phyloP scores from a whole-genome alignment of 805 yeast species.

The Metschnikowia arizonensis region DNA sequence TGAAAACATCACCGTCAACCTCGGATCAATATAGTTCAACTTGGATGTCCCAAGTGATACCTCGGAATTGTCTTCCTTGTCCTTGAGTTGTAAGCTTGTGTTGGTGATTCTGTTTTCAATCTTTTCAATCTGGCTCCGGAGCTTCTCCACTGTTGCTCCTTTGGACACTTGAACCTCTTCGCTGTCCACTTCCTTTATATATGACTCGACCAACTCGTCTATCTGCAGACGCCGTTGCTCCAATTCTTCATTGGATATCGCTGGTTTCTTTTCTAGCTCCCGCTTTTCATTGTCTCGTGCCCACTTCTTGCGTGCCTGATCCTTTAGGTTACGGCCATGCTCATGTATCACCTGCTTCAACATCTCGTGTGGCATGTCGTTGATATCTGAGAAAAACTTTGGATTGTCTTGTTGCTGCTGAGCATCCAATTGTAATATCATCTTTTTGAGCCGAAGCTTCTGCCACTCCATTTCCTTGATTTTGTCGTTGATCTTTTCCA shows the following conservation, averaged over 20 bases:
- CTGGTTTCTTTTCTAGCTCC: conserved; percentile 51
- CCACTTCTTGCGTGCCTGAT: conserved; percentile 60
- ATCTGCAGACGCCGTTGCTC: conserved; percentile 55
- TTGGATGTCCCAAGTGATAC: conserved; percentile 92
- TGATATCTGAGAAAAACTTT: conserved; percentile 62
- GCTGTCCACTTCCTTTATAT: conserved; percentile 52
- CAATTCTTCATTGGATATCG: conserved; percentile 51
- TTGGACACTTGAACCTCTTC: conserved; percentile 55
- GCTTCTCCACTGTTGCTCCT: conserved; percentile 58
- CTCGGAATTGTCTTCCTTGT: conserved; percentile 89
- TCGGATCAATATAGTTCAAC: conserved; percentile 92
- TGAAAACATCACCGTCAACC: conserved; percentile 83
- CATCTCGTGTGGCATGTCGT: conserved; percentile 63
- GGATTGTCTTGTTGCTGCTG: conserved; percentile 47
- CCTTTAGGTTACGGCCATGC: conserved; percentile 63
- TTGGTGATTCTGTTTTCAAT: conserved; percentile 67
- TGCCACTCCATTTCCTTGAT: conserved; percentile 84
- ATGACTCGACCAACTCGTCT: conserved; percentile 48
- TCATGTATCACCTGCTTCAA: conserved; percentile 53
- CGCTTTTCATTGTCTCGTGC: conserved; percentile 74
- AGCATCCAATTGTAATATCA: conserved; percentile 65
- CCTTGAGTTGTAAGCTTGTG: conserved; percentile 73
- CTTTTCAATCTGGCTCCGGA: conserved; percentile 65
- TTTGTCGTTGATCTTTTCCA: conserved; percentile 72
- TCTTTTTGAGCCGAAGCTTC: conserved; percentile 65